phyloP scores from a whole-genome alignment of 306 rosid species.

The Dalbergia oliveri region DNA sequence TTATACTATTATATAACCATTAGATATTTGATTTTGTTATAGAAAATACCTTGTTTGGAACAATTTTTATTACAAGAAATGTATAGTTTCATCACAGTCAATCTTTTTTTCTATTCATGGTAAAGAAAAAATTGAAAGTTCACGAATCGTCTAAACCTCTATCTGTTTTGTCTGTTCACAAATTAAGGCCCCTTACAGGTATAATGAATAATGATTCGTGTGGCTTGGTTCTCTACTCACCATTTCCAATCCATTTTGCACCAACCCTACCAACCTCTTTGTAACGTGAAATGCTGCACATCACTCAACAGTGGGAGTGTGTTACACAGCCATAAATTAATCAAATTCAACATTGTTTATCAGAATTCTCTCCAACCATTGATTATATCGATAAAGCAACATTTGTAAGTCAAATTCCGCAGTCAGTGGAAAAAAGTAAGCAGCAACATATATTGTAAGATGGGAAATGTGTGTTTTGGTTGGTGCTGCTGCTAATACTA shows the following conservation, averaged over 20 bases:
- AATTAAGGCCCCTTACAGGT: no score
- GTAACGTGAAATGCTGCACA: slow-evolving; percentile 11
- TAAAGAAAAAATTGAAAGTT: no score
- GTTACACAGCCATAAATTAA: background rate
- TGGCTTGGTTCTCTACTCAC: background rate
- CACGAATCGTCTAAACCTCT: no score
- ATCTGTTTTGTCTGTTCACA: no score
- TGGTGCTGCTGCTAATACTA: background rate
- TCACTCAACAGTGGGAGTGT: background rate
- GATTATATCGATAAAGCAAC: background rate
- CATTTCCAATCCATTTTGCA: slow-evolving; percentile 4
- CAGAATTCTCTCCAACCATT: slow-evolving; percentile 13
- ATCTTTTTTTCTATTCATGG: no score
- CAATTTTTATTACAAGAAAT: no score
- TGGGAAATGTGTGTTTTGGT: background rate
- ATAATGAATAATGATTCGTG: slow-evolving; percentile 1
- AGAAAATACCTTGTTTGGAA: no score
- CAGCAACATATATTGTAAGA: background rate
- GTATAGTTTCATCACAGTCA: no score
- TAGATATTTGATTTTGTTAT: no score
- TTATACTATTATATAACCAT: no score
- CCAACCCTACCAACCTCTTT: slow-evolving; percentile 39
- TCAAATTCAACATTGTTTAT: slow-evolving; percentile 24
- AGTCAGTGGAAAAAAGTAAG: slow-evolving; percentile 58
- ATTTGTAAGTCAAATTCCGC: slow-evolving; percentile 55